Evolutionary conservation across 768 basidiomycete species (phyloP), one percentile per base, ranked within the genome.

Genomic region (Mycena chlorophos): DNA sequence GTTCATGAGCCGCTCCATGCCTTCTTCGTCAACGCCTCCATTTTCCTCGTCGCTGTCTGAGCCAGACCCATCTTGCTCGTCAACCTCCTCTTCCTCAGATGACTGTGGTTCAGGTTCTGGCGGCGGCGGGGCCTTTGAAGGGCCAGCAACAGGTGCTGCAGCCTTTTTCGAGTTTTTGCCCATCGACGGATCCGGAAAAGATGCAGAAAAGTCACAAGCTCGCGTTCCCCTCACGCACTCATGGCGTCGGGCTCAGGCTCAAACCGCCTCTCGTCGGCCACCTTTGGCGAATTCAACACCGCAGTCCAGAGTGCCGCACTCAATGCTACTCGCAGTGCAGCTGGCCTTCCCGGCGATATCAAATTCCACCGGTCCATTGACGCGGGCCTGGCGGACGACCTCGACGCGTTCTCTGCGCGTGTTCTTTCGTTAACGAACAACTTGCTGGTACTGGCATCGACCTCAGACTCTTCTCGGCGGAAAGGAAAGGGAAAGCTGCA

Each of bases 281-380:
- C 13, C 26, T 90, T 89, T 57, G 68, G 81, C 57, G 71, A 70
- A 2, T 86, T 82, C 65, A 81, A 88, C 60, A 66, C 78, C 12
- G 64, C 75, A 27, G 68, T 91, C 4, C 91, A 91, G 65, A 70
- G 72, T 1, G 70, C 78, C 10, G 87, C 85, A 0, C 77, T 91
- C 13, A 78, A 79, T 42, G 77, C 87, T 6, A 90, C 88, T 2
- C 78, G 83, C 51, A 73, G 78, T 48, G 81, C 89, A 0, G 81
- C 81, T 1, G 72, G 74, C 1, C 74, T 92, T 3, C 88, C 93
- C 2, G 59, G 75, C 14, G 95, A 98, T 73, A 75, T 98, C 54
- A 72, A 78, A n/a, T 98, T 94, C 70, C 91, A 97, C 71, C 87
- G 91, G 22, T 90, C 94, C 2, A 82, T 98, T 58, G 88, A 95